phyloP scores from a whole-genome alignment of 108 stramenopile species.

The Nitzschia sp. region DNA sequence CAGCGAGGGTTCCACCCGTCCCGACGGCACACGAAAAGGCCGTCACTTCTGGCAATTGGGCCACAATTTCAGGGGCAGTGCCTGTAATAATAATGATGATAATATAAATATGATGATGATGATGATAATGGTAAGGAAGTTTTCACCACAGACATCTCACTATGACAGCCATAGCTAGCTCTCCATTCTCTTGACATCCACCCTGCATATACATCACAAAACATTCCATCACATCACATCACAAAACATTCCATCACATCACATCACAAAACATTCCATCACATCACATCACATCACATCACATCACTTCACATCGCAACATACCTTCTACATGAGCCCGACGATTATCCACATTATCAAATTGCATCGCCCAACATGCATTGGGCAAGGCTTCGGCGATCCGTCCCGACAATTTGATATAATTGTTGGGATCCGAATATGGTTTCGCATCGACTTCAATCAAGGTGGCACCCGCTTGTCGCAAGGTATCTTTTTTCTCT shows the following conservation, averaged over 20 bases:
- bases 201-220: no score
- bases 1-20: conserved; percentile 84
- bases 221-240: no score
- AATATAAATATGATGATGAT: no score
- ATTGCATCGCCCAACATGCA: conserved; percentile 77
- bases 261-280: no score
- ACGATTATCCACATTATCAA: conserved; percentile 93
- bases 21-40: conserved; percentile 87
- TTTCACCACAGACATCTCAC: no score
- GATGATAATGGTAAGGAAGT: no score
- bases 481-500: conserved; percentile 1
- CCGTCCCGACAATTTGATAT: conserved; percentile 16
- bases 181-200: no score
- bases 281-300: no score
- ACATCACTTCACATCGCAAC: no score
- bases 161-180: no score
- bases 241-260: no score
- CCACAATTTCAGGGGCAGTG: conserved; percentile 84
- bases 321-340: conserved; percentile 82
- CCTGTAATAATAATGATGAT: no score
- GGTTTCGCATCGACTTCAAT: conserved; percentile 21
- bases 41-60: conserved; percentile 79
- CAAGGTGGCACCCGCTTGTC: conserved; percentile 4
- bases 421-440: conserved; percentile 12
- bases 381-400: conserved; percentile 9